Evolutionary conservation across 495 filamentous ascomycete species (phyloP), one percentile per base, ranked within the genome.

Genomic region (Cenococcum geophilum): DNA sequence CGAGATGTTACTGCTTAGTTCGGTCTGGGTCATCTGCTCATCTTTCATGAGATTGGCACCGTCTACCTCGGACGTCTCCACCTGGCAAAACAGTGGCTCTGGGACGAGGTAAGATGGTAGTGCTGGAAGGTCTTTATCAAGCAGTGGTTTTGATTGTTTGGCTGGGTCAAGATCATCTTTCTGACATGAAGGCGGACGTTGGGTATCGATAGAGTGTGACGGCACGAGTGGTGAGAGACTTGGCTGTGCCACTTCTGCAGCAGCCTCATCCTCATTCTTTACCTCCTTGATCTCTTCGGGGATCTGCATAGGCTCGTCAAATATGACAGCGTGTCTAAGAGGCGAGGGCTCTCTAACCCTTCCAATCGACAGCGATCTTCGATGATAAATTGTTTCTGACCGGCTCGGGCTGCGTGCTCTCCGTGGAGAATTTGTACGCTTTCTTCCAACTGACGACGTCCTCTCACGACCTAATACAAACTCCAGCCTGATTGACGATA

Each of bases 41-140:
- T 11, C 27, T 23, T 12, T 22, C n/a, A 34, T 42, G 20, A 10
- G 50, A 37, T 36, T 23, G 20, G 45, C 53, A 8, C 60, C 52
- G 23, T 53, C 34, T 18, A 8, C 4, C 10, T 61, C 40, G 4
- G 20, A 8, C 14, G 16, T 12, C 10, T 37, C 36, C 25, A 43
- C 37, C 45, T 58, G 63, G 18, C 57, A 57, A 36, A 64, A 68
- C 1, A 70, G 47, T 8, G 68, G 68, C 16, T 62, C 62, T 10
- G 68, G 64, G 14, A 57, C 43, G 0, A 67, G 45, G 37, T 67
- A 68, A 25, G 61, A 37, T 43, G 68, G 68, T 11, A 70, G 52
- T 5, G 61, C 20, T 3, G 68, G 68, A 4, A 70, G 58, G 9
- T 64, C 61, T 42, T 69, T 69, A 21, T 67, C 55, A 25, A 57